Base-by-base conservation (phyloP, 345 rosid species). In the Theobroma cacao region DNA sequence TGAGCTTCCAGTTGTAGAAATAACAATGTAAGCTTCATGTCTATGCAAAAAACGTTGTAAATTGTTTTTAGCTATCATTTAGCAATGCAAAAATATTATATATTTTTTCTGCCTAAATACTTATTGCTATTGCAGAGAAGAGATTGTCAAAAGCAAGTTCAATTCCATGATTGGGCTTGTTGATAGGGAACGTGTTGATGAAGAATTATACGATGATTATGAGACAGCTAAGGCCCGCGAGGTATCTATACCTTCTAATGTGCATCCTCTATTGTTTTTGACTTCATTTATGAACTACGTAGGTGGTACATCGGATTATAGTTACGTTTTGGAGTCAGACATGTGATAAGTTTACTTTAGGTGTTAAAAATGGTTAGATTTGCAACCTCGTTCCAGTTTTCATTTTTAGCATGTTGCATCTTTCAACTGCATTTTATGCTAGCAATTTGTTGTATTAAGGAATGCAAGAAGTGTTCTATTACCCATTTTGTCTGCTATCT, bases 111-210 rank as follows among this genome's bases (percentile, higher is more conserved):
- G 7, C 38, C 36, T 47, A 56, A 64, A 22, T 70, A 34, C 3
- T 5, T 33, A 5, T 77, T 77, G 17, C 66, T 88, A 75, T 75
- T 89, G 79, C 82, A 95, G 99, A 58, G 97, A 95, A 79, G 99
- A 95, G 89, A 92, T 95, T 47, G 92, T 85, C 74, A 95, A 89
- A 84, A 87, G 88, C 75, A 91, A 92, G 90, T 93, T 92, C 72
- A 93, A 95, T 82, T 86, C 99, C 50, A 91, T 95, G 99, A 95
- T 95, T 78, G 98, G 98, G 78, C 98, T 93, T 77, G 85, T 88
- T 77, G 93, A 95, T 78, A 87, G 94, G 34, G 97, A 95, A 74
- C 96, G 99, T 74, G 88, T 95, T 75, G 99, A 95, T 76, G 92
- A 76, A 5, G 81, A 63, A 81, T 89, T 95, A 33, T 95, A 95